Percentiles rank a stretch among this genome's conserved stretches.
These are phyloP conservation scores for Hypocreales sp. DNA, from an alignment of 2,329 filamentous ascomycete genomes.

Conservation along the genomic window DNA sequence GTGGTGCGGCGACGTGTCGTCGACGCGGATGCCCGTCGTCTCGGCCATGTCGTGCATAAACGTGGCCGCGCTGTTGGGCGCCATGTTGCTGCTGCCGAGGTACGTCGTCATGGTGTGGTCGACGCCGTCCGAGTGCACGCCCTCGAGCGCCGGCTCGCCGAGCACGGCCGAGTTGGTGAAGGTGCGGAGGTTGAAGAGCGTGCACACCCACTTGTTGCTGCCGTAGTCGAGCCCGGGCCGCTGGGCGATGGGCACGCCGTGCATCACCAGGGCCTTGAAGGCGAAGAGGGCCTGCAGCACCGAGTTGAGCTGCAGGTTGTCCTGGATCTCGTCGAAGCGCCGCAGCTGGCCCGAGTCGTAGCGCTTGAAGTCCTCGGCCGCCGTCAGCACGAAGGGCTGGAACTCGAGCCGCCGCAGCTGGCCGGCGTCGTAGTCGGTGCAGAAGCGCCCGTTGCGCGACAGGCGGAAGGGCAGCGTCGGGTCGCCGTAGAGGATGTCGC, in stretches of 20 bases:
- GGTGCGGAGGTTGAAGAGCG: constrained; percentile 14
- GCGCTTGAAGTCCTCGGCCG: constrained; percentile 14
- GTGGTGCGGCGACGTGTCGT: constrained; percentile 8
- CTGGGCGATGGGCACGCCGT: constrained; percentile 8
- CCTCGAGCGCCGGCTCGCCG: constrained; percentile 16
- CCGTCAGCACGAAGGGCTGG: constrained; percentile 13
- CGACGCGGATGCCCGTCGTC: constrained; percentile 9
- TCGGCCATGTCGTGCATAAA: constrained; percentile 13
- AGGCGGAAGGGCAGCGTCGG: constrained; percentile 13
- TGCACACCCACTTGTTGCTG: constrained; percentile 11
- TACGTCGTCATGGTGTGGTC: constrained; percentile 17
- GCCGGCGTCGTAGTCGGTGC: constrained; percentile 10
- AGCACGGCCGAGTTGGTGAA: constrained; percentile 11
- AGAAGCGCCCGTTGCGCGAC: constrained; percentile 11
- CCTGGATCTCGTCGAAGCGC: constrained; percentile 12
- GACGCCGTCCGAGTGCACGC: constrained; percentile 15
- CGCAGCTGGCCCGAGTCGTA: constrained; percentile 14
- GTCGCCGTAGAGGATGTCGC: constrained; percentile 9
- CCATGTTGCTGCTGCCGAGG: constrained; percentile 13
- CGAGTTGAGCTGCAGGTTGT: constrained; percentile 14
- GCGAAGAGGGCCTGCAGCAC: constrained; percentile 13
- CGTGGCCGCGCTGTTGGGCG: constrained; percentile 12
- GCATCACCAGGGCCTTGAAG: constrained; percentile 14
- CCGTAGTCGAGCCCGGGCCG: constrained; percentile 12
- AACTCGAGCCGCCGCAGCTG: constrained; percentile 12